These are phyloP conservation scores for Arthroderma sp. DNA, from an alignment of 2,329 filamentous ascomycete genomes.

Conservation along the genomic window DNA sequence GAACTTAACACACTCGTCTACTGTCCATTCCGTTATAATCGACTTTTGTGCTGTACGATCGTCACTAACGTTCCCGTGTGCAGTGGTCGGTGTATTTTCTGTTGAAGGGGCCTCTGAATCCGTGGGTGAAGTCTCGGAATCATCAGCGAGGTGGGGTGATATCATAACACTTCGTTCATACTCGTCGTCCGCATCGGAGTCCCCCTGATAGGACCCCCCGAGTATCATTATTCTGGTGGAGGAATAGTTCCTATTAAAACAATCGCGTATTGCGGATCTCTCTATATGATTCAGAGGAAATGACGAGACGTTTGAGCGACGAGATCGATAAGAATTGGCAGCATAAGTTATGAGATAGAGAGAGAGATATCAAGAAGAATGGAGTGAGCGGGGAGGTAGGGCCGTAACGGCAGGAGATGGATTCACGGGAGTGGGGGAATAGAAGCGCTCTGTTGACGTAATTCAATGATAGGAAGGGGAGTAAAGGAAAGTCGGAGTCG, in stretches of 20 bases:
- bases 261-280: neutral
- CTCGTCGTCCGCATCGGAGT: constrained; percentile 54
- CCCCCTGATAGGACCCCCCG: constrained; percentile 38
- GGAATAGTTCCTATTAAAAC: neutral
- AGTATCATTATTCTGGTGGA: constrained; percentile 26
- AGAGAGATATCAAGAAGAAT: no score
- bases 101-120: constrained; percentile 46
- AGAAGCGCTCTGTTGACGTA: no score
- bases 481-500: no score
- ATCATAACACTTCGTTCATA: constrained; percentile 49
- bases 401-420: no score
- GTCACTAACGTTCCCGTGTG: constrained; percentile 38
- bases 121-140: constrained; percentile 44
- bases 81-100: constrained; percentile 50
- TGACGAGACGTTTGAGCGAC: no score
- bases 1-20: constrained; percentile 83
- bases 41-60: constrained; percentile 42
- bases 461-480: no score
- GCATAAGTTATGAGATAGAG: no score
- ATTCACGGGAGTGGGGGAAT: no score
- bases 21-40: constrained; percentile 50
- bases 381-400: no score
- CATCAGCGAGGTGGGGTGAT: constrained; percentile 42
- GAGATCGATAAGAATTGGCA: no score
- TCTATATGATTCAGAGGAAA: neutral